Base-by-base conservation (phyloP, 164 flowering plant species). In the Taxillus chinensis region DNA sequence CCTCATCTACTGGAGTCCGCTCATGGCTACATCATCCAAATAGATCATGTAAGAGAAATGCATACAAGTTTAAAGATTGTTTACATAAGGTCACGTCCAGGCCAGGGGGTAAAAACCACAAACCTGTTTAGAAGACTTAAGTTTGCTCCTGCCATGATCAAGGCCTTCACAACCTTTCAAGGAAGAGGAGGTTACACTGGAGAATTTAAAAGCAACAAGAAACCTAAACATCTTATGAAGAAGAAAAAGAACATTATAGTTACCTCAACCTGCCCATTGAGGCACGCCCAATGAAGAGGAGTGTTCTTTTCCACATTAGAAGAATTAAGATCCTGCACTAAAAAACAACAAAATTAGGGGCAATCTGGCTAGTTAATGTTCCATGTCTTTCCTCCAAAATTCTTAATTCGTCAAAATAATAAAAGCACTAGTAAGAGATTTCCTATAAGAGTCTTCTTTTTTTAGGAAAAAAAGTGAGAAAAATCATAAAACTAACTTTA, bases 251-350 rank as follows among this genome's bases (percentile, higher is more conserved):
- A 49, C 17, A 41, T 5, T 27, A 53, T 11, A 40, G 55, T 63
- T 72, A 90, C 97, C 91, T 90, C 87, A 59, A 80, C 53, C 72
- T 83, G 98, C 15, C 95, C 95, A 69, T 89, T 92, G 56, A 92
- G 89, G 75, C 96, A 87, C 55, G 96, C 98, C 88, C 90, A 92
- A 57, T 92, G 98, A 66, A 92, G 88, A 65, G 98, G 90, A 1
- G 98, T 86, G 64, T 92, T 92, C 57, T 83, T 85, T 83, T 92
- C 96, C 62, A 40, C 66, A 66, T 92, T 92, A 40, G 68, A 60
- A 61, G 85, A 82, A 75, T 89, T 85, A 16, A 86, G 64, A 76
- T 89, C 88, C 98, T 92, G 83, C 72, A 56, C 41, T 67, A 64
- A 3, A 57, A 8, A 66, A 16, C 42, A 17, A 60, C 57, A 39